Percentiles rank a stretch among this genome's conserved stretches.
These are phyloP conservation scores for Gracilaria gracilis DNA, from an alignment of 23 red algal species.

Conservation along the genomic window DNA sequence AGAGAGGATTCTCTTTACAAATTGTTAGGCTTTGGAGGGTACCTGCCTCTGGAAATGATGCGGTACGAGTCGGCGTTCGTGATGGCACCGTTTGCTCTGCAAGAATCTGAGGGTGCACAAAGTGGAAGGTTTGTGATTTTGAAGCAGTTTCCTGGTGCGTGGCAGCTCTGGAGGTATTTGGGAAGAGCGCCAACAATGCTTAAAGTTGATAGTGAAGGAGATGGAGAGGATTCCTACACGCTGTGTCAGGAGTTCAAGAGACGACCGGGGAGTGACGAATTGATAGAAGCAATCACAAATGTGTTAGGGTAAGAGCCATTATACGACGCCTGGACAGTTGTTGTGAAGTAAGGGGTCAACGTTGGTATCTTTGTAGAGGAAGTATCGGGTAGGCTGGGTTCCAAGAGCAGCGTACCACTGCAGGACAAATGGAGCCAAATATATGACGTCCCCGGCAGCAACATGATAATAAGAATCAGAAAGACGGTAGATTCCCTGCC, in stretches of 20 bases:
- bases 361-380: conserved; percentile 83
- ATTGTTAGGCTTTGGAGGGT: conserved; percentile 53
- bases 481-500: conserved; percentile 73
- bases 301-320: not conserved
- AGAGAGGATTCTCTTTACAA: conserved; percentile 46
- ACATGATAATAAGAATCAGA: conserved; percentile 66
- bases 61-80: conserved; percentile 54
- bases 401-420: conserved; percentile 88
- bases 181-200: not conserved
- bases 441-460: conserved; percentile 75
- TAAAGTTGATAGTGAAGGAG: not conserved
- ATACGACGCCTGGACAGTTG: not conserved
- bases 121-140: conserved; percentile 37
- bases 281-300: conserved; percentile 33
- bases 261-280: not conserved
- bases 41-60: conserved; percentile 45
- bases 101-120: not conserved
- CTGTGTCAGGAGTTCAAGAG: conserved; percentile 51
- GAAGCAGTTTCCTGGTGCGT: conserved; percentile 30
- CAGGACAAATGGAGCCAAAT: conserved; percentile 73
- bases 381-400: conserved; percentile 45
- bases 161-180: conserved; percentile 44
- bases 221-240: not conserved
- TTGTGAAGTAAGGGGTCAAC: conserved; percentile 51
- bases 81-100: conserved; percentile 59